Conservation (phyloP, 768 basidiomycete genomes). For the Dioszegia hungarica region DNA sequence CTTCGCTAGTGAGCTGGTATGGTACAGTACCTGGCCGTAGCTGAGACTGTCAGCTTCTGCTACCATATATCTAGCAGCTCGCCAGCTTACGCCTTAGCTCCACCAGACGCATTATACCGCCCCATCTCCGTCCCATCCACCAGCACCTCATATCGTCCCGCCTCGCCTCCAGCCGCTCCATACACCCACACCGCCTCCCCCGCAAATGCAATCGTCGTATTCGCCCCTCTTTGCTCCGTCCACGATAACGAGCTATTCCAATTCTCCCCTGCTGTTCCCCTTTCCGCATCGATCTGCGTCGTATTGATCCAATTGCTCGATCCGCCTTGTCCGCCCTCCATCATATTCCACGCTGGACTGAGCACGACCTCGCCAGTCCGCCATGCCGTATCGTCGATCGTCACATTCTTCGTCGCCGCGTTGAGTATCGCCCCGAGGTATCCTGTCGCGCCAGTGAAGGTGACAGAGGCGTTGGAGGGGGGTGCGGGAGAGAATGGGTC, state of each 20-base stretch:
- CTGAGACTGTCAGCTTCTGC: constrained; percentile 5
- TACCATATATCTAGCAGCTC: too few relatives aligned
- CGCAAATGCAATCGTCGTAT: constrained; percentile 4
- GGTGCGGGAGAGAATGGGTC: constrained; percentile 10
- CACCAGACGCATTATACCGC: constrained; percentile 19
- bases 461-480: neutral
- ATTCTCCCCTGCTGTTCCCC: neutral
- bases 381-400: constrained; percentile 42
- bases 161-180: neutral
- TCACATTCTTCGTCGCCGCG: constrained; percentile 13
- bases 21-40: constrained; percentile 27
- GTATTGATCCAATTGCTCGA: constrained; percentile 36
- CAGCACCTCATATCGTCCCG: constrained; percentile 26
- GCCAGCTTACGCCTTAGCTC: constrained; percentile 21
- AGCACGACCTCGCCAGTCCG: constrained; percentile 20
- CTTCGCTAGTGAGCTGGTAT: constrained; percentile 14
- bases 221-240: constrained; percentile 31
- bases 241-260: constrained; percentile 29
- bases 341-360: constrained; percentile 42
- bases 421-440: constrained; percentile 12
- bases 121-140: constrained; percentile 25
- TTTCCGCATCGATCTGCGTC: neutral
- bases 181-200: constrained; percentile 10
- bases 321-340: constrained; percentile 13
- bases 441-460: constrained; percentile 18